A percentile compares a stretch with the other conserved stretches of the same genome.
Evolutionary conservation across 441 rosid genomes (phyloP).

Genomic region (Adansonia gregorii): DNA sequence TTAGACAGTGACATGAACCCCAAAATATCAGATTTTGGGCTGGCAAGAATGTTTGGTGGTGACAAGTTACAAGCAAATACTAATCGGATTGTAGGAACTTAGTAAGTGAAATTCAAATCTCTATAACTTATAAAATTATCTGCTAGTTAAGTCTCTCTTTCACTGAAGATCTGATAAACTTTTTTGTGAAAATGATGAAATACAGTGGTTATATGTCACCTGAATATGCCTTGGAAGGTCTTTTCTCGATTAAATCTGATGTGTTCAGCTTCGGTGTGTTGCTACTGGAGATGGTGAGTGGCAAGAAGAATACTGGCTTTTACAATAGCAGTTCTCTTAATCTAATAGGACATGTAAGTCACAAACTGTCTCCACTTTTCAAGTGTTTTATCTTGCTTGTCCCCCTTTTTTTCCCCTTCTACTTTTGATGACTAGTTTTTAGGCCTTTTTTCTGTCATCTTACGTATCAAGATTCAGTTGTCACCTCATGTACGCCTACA

Average conservation of each 20-base stretch:
- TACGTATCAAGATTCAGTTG: too few species aligned
- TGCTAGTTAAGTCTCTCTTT: not conserved
- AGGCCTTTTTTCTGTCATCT: too few species aligned
- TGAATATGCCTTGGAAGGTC: slow-evolving; percentile 57
- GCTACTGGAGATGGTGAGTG: slow-evolving; percentile 26
- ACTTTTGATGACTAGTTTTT: too few species aligned
- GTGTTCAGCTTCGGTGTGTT: slow-evolving; percentile 56
- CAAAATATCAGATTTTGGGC: slow-evolving; percentile 74
- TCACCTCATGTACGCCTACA: too few species aligned
- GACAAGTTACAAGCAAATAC: slow-evolving; percentile 58
- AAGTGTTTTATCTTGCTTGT: not conserved
- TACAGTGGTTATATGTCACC: slow-evolving; percentile 65
- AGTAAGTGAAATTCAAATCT: slow-evolving; percentile 44
- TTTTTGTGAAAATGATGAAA: not conserved
- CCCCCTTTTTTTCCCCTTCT: too few species aligned
- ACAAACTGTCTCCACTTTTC: not conserved
- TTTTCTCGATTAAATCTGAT: slow-evolving; percentile 58
- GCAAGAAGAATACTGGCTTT: slow-evolving; percentile 36
- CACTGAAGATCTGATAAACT: not conserved
- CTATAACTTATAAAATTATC: not conserved
- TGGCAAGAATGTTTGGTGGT: slow-evolving; percentile 61
- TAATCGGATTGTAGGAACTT: slow-evolving; percentile 68
- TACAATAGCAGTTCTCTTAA: slow-evolving; percentile 26
- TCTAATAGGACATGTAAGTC: slow-evolving; percentile 32
- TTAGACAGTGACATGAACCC: slow-evolving; percentile 60